A percentile compares a stretch with the other conserved stretches of the same genome.
These are phyloP conservation scores for Spathaspora gorwiae DNA, from an alignment of 805 yeast species.

Conservation along the genomic window DNA sequence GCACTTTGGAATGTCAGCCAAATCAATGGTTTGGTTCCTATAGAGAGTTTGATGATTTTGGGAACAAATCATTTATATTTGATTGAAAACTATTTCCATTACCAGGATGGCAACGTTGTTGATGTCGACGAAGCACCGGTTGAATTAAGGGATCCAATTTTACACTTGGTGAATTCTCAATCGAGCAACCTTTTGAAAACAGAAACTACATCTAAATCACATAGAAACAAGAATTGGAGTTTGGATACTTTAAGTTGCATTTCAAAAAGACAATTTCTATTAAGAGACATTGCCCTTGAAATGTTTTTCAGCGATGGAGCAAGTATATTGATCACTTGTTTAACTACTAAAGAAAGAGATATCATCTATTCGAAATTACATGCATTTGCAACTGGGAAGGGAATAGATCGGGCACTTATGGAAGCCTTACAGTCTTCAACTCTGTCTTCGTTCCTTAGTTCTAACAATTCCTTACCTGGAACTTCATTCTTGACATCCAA, in stretches of 20 bases:
- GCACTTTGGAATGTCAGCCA: constrained; percentile 72
- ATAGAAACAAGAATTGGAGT: constrained; percentile 57
- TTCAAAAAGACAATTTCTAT: constrained; percentile 68
- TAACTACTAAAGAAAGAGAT: constrained; percentile 52
- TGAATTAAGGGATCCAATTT: constrained; percentile 60
- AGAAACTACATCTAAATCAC: constrained; percentile 23
- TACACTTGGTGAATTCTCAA: constrained; percentile 57
- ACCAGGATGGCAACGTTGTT: constrained; percentile 47
- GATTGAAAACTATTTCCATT: constrained; percentile 64
- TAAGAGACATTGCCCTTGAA: constrained; percentile 79
- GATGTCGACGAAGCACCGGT: constrained; percentile 64
- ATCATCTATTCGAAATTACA: constrained; percentile 46
- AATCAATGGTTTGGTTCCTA: constrained; percentile 70
- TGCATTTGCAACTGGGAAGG: constrained; percentile 44
- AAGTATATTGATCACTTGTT: constrained; percentile 63
- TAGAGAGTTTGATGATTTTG: constrained; percentile 68
- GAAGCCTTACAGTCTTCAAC: constrained; percentile 48
- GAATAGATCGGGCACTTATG: constrained; percentile 51
- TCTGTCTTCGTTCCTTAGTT: constrained; percentile 9
- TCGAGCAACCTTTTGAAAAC: constrained; percentile 22
- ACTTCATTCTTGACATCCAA: constrained; percentile 21
- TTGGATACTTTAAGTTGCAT: constrained; percentile 55
- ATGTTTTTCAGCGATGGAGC: constrained; percentile 70
- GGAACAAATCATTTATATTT: constrained; percentile 65
- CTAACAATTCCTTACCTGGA: constrained; percentile 33